Evolutionary conservation across 2,329 filamentous ascomycete genomes (phyloP).

Genomic region (Ophiosphaerella narmari): DNA sequence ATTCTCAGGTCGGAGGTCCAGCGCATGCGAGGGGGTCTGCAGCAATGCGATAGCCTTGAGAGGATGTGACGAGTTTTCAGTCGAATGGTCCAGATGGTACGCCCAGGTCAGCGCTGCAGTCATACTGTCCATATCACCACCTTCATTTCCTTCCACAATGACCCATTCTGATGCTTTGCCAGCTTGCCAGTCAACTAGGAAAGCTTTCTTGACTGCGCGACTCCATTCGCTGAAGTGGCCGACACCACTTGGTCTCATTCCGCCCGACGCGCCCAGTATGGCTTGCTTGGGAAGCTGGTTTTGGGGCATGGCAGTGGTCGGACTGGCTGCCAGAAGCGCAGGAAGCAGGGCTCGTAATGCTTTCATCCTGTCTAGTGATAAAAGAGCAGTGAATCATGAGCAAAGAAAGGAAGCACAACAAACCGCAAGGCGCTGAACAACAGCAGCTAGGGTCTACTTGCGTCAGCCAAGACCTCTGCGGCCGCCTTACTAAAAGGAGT

Average conservation of each 20-base stretch:
- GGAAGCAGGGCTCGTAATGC: conserved; percentile 15
- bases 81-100: conserved; percentile 54
- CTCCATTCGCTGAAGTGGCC: conserved; percentile 58
- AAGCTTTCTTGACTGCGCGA: conserved; percentile 52
- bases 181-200: conserved; percentile 55
- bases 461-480: conserved; percentile 3
- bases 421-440: too few species aligned
- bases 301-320: conserved; percentile 21
- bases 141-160: conserved; percentile 54
- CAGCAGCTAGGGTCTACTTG: background rate
- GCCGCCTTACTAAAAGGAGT: background rate
- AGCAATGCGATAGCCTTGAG: conserved; percentile 54
- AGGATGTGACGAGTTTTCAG: conserved; percentile 48
- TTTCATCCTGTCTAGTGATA: conserved; percentile 19
- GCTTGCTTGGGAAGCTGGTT: conserved; percentile 20
- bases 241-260: conserved; percentile 39
- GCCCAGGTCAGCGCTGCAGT: conserved; percentile 54
- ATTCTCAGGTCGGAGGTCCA: conserved; percentile 56
- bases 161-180: conserved; percentile 51
- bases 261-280: conserved; percentile 16
- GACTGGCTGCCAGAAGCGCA: conserved; percentile 15
- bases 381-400: background rate
- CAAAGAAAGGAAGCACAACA: too few species aligned
- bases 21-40: conserved; percentile 52
- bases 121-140: conserved; percentile 52